These are phyloP conservation scores for Neoboletus magnificus DNA, from an alignment of 768 basidiomycete species.

Conservation along the genomic window DNA sequence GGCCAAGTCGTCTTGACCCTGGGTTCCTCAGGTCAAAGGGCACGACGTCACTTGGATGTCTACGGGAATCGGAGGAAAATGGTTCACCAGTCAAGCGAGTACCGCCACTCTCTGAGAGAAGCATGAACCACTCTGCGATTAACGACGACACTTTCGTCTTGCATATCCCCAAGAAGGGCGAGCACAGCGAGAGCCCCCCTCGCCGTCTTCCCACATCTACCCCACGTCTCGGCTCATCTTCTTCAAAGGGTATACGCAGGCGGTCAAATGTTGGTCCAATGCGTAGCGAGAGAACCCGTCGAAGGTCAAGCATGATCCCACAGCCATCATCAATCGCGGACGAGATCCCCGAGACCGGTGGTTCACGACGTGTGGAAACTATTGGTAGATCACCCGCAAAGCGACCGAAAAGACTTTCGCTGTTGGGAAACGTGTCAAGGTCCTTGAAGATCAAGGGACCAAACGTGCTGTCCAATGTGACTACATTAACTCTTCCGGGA, in stretches of 20 bases:
- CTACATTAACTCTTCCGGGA: constrained; percentile 31
- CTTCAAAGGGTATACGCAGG: constrained; percentile 45
- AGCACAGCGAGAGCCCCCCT: constrained; percentile 40
- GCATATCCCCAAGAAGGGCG: constrained; percentile 36
- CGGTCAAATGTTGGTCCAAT: constrained; percentile 76
- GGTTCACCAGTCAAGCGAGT: constrained; percentile 29
- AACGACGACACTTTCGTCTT: constrained; percentile 21
- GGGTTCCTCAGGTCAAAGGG: constrained; percentile 59
- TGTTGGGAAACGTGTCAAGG: constrained; percentile 41
- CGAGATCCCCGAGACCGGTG: constrained; percentile 33
- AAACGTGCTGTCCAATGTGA: constrained; percentile 30
- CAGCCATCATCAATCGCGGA: constrained; percentile 49
- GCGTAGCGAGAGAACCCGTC: constrained; percentile 66
- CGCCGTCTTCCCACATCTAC: constrained; percentile 50
- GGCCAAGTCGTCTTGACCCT: constrained; percentile 67
- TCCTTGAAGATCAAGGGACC: constrained; percentile 33
- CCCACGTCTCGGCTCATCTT: constrained; percentile 34
- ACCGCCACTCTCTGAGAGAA: constrained; percentile 61
- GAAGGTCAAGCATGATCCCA: constrained; percentile 82
- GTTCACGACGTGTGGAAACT: constrained; percentile 42
- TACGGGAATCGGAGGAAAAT: constrained; percentile 72
- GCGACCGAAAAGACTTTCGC: constrained; percentile 54
- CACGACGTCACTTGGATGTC: constrained; percentile 51
- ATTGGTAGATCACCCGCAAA: constrained; percentile 53
- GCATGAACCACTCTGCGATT: constrained; percentile 47